These are phyloP conservation scores for Globisporangium sylvaticum DNA, from an alignment of 352 stramenopile species.

Conservation along the genomic window DNA sequence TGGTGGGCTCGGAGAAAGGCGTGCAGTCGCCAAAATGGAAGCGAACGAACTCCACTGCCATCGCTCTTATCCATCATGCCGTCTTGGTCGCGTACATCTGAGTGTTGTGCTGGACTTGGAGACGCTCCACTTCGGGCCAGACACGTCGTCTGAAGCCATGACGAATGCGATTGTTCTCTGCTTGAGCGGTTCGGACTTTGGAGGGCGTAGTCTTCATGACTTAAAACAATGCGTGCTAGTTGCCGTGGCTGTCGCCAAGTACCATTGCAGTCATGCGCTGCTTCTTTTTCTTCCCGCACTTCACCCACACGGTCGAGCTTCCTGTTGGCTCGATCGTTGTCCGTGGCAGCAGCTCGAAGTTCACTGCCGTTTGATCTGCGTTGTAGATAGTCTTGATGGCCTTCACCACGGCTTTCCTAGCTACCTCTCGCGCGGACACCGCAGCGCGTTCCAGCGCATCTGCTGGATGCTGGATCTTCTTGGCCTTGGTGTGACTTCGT, in stretches of 20 bases:
- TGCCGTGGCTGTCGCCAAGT: not conserved
- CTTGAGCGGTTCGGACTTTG: constrained; percentile 1
- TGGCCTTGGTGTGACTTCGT: constrained; percentile 18
- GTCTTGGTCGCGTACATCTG: constrained; percentile 25
- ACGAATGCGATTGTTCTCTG: constrained; percentile 13
- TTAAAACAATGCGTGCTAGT: constrained; percentile 26
- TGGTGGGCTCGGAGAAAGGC: constrained; percentile 12
- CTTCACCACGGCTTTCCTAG: not conserved
- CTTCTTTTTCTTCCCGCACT: not conserved
- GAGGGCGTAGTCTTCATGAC: constrained; percentile 22
- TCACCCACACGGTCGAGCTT: not conserved
- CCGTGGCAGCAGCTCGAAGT: constrained; percentile 28
- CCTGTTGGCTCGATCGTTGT: constrained; percentile 15
- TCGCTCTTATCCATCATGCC: constrained; percentile 22
- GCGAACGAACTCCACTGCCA: constrained; percentile 22
- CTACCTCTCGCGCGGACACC: constrained; percentile 11
- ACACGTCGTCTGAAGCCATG: constrained; percentile 16
- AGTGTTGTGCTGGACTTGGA: constrained; percentile 5
- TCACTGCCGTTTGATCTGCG: constrained; percentile 21
- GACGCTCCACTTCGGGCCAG: constrained; percentile 12
- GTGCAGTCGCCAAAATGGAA: constrained; percentile 26
- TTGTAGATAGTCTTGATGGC: constrained; percentile 20
- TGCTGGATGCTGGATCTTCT: not conserved
- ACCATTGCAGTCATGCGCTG: not conserved
- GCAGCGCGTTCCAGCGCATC: not conserved